These are phyloP conservation scores for Aspergillus indologenus DNA, from an alignment of 495 filamentous ascomycete genomes.

Conservation along the genomic window DNA sequence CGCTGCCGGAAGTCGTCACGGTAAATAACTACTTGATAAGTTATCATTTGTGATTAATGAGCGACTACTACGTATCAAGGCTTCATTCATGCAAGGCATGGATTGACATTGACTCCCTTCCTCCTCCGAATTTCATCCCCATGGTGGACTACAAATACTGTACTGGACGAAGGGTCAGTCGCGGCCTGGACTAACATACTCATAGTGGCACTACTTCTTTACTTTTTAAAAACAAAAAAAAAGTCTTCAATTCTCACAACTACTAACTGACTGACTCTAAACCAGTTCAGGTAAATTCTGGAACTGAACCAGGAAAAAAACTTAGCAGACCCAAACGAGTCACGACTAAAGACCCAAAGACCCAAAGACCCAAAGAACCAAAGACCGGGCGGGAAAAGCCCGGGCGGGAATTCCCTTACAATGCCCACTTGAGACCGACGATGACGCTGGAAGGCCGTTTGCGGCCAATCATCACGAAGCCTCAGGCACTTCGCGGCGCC, in stretches of 20 bases:
- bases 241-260: too few relatives aligned
- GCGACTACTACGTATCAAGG: too few relatives aligned
- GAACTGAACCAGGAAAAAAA: not conserved
- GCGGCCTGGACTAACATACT: too few relatives aligned
- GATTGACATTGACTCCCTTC: not conserved
- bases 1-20: too few relatives aligned
- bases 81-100: not conserved
- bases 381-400: constrained; percentile 11
- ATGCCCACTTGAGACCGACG: not conserved
- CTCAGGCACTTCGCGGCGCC: not conserved
- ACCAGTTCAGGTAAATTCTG: not conserved
- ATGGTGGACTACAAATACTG: too few relatives aligned
- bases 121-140: not conserved
- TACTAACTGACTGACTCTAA: not conserved
- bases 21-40: too few relatives aligned
- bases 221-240: not conserved
- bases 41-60: too few relatives aligned
- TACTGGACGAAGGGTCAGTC: too few relatives aligned
- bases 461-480: constrained; percentile 13
- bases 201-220: too few relatives aligned
- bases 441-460: constrained; percentile 7
- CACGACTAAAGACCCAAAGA: not conserved
- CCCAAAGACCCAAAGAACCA: not conserved
- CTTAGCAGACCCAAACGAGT: too few relatives aligned
- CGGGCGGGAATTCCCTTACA: constrained; percentile 4